Conservation (phyloP, 139 green algal species). For the Coccomyxa sp. region DNA sequence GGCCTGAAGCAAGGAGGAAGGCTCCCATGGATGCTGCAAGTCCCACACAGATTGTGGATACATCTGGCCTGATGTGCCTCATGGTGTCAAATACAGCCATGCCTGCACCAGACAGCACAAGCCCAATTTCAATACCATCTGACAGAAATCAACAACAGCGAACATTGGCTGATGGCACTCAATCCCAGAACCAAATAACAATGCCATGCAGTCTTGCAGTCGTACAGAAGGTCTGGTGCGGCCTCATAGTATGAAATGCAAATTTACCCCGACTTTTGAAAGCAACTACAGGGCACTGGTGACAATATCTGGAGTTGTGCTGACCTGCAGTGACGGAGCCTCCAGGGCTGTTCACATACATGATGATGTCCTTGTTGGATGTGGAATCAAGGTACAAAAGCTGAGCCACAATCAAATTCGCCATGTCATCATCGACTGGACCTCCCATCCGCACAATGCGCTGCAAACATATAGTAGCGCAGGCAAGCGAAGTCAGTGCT, state of each 20-base stretch:
- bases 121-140: neutral
- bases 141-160: neutral
- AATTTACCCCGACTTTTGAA: no score
- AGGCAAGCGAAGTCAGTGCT: neutral
- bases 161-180: neutral
- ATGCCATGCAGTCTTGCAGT: neutral
- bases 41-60: conserved; percentile 96
- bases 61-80: conserved; percentile 93
- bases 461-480: conserved; percentile 43
- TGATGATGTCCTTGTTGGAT: conserved; percentile 85
- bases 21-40: conserved; percentile 98
- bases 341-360: conserved; percentile 99
- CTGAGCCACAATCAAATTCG: conserved; percentile 95
- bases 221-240: no score
- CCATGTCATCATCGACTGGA: conserved; percentile 99
- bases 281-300: no score
- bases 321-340: conserved; percentile 88
- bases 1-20: conserved; percentile 91
- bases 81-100: conserved; percentile 99
- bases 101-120: conserved; percentile 41
- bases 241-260: no score
- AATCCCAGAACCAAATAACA: neutral
- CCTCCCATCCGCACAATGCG: conserved; percentile 93
- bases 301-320: neutral
- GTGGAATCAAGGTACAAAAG: conserved; percentile 94